Evolutionary conservation across 495 filamentous ascomycete species (phyloP), one percentile per base, ranked within the genome.

Genomic region (Talaromyces trachyspermus): DNA sequence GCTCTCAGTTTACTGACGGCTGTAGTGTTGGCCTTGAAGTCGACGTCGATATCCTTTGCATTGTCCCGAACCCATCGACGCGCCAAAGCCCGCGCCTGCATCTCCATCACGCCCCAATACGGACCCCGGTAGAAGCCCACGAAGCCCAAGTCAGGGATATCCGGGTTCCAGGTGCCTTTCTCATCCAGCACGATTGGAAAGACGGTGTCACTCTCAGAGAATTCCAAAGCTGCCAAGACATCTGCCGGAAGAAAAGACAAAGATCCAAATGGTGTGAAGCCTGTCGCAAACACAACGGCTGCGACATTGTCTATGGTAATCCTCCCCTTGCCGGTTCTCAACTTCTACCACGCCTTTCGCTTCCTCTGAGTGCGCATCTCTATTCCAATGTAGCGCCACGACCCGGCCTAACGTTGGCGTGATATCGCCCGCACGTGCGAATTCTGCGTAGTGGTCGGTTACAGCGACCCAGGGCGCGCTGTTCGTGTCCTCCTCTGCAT

Each of bases 41-140:
- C n/a, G 23, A 8, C 22, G n/a, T 46, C 22, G 10, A 11, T 30
- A 14, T 38, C 20, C 32, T 53, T 39, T 47, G 48, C 55, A 46
- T 38, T 40, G n/a, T 9, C 22, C 3, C 15, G 17, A 8, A 27
- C 26, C 71, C 78, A 80, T 12, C 56, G 42, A 4, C 58, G 47
- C 0, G 73, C 74, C 2, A 92, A 56, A 48, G 81, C 79, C 11
- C 81, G 77, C 0, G 87, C 85, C 62, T 95, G 89, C 78, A 89
- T 81, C 56, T 95, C 89, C 74, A 91, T 85, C 1, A 86, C 76
- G 0, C 84, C 85, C 84, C 88, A 95, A 62, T 85, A 95, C 0
- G 89, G 86, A 1, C 86, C 84, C 27, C 86, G 77, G 59, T 95
- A 91, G 62, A 91, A 85, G 4, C 89, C 89, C 0, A 94, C 80